A percentile compares a stretch with the other conserved stretches of the same genome.
Evolutionary conservation across 495 filamentous ascomycete genomes (phyloP).

Genomic region (Penicillium silybi): DNA sequence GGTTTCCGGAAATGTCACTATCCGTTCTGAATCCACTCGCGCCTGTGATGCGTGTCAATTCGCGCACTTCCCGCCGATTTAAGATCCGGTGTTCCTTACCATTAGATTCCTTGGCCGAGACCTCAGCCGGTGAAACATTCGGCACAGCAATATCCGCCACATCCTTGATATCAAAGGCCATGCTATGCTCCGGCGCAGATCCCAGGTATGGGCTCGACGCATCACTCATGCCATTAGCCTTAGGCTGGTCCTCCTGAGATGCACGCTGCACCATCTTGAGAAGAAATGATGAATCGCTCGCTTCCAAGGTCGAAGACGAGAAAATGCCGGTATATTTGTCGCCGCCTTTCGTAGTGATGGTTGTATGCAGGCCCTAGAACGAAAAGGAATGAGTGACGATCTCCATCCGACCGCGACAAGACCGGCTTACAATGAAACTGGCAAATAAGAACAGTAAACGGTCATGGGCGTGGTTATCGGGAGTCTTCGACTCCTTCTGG

Average conservation of each 20-base stretch:
- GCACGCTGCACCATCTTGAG: conserved; percentile 81
- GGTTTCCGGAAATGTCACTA: conserved; percentile 76
- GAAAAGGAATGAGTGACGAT: conserved; percentile 16
- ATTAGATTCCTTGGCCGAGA: conserved; percentile 59
- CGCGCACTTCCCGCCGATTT: background rate
- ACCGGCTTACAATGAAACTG: conserved; percentile 56
- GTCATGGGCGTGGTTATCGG: conserved; percentile 63
- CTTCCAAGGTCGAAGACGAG: conserved; percentile 54
- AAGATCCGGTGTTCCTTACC: conserved; percentile 48
- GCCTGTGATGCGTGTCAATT: background rate
- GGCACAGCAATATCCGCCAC: conserved; percentile 62
- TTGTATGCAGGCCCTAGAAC: conserved; percentile 61
- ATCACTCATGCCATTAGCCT: conserved; percentile 54
- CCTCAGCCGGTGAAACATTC: conserved; percentile 48
- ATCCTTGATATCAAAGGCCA: conserved; percentile 80
- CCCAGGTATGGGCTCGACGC: conserved; percentile 54
- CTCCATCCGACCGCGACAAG: conserved; percentile 4
- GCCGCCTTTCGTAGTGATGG: conserved; percentile 63
- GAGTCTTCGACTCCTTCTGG: conserved; percentile 50
- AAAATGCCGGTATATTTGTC: conserved; percentile 73
- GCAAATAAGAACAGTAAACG: conserved; percentile 60
- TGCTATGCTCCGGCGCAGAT: conserved; percentile 57
- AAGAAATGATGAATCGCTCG: conserved; percentile 57
- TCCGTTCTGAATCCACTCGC: conserved; percentile 72
- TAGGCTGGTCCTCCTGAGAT: conserved; percentile 41